Evolutionary conservation across 2,329 filamentous ascomycete species (phyloP), one percentile per base, ranked within the genome.

Genomic region (Coniella lustricola): DNA sequence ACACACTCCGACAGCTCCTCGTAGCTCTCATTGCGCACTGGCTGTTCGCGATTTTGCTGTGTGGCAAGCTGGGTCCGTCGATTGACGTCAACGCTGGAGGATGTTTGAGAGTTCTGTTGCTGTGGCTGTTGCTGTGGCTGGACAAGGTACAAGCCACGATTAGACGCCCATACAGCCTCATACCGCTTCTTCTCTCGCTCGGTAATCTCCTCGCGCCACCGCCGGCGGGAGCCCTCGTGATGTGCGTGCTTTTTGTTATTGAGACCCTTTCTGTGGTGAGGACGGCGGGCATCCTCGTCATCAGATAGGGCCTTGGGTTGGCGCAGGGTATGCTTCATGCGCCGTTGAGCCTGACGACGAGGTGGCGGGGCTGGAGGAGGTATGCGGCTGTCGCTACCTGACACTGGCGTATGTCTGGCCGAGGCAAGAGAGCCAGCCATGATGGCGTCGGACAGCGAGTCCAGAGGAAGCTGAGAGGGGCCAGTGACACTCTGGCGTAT

Each of bases 131-230:
- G 55, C 2, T 51, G 57, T 4, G 47, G 37, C 22, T 50, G 50
- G 12, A 66, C 57, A 2, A 76, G 61, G 8, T 79, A 65, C 0
- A 81, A 50, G 0, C 87, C 87, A 42, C 81, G 79, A 58, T 93
- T 93, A 36, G 85, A 87, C 1, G 87, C 87, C 86, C 87, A 93
- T 1, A 93, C 77, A 2, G 85, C 87, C 63, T 91, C 87, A 63
- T 93, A 93, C 1, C 87, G 76, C 59, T 85, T 86, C n/a, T 85
- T 73, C 60, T 93, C 86, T 4, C 79, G 72, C 41, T 79, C 75
- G 0, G 84, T 87, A 36, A 93, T 78, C 52, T 81, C 74, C 56
- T 90, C 86, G 36, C 85, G 77, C 87, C 87, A 93, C 7, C 85
- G 78, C 59, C 81, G 83, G 16, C 87, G 77, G 3, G 84, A 76